Conservation (phyloP, 805 yeast species). For the Candida sphagnicola region DNA sequence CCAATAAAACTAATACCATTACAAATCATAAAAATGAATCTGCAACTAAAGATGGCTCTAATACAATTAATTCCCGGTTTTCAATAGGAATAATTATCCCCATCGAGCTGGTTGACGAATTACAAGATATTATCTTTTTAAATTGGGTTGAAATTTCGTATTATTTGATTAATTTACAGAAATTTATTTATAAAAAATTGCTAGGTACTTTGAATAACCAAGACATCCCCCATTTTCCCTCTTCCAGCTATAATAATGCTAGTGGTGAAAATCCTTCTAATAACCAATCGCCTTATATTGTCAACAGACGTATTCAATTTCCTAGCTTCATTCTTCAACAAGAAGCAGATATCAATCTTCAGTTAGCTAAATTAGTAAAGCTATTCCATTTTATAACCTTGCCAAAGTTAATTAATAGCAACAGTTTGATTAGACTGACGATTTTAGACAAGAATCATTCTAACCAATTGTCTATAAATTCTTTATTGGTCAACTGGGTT, state of each 20-base stretch:
- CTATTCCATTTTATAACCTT: slow-evolving; percentile 39
- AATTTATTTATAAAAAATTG: slow-evolving; percentile 34
- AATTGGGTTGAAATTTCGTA: slow-evolving; percentile 48
- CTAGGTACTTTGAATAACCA: slow-evolving; percentile 18
- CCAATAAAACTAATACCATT: slow-evolving; percentile 12
- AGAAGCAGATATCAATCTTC: slow-evolving; percentile 40
- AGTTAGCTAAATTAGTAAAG: slow-evolving; percentile 33
- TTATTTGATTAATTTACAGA: slow-evolving; percentile 37
- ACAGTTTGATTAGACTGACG: slow-evolving; percentile 32
- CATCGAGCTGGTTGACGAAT: slow-evolving; percentile 23
- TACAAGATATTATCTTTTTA: slow-evolving; percentile 41
- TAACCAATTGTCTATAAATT: slow-evolving; percentile 16
- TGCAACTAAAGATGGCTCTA: slow-evolving; percentile 6
- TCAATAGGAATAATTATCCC: slow-evolving; percentile 50
- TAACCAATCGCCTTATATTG: slow-evolving; percentile 18
- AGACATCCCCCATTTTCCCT: too few relatives aligned
- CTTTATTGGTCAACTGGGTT: slow-evolving; percentile 47
- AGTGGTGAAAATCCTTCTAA: slow-evolving; percentile 1
- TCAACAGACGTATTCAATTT: slow-evolving; percentile 34
- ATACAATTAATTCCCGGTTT: slow-evolving; percentile 33
- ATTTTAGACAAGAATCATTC: slow-evolving; percentile 4
- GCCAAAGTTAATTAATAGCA: slow-evolving; percentile 43
- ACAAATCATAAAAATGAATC: neutral
- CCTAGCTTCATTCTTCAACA: slow-evolving; percentile 36
- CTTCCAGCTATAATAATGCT: neutral